These are phyloP conservation scores for Pythium rhizo-oryzae DNA, from an alignment of 352 stramenopile species.

Conservation along the genomic window DNA sequence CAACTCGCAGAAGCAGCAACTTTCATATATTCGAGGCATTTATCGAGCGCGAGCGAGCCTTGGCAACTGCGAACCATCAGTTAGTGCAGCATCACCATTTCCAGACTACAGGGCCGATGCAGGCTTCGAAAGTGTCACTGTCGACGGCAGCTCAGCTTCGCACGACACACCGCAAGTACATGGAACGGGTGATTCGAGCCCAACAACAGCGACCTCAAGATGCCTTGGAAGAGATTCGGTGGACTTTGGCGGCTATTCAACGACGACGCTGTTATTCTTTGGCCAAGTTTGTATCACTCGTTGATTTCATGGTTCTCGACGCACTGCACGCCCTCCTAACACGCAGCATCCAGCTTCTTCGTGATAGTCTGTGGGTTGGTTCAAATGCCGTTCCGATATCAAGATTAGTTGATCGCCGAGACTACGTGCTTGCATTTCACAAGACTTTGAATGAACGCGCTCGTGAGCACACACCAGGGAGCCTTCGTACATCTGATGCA, in stretches of 20 bases:
- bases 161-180: constrained; percentile 24
- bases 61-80: constrained; percentile 53
- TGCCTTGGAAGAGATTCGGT: constrained; percentile 56
- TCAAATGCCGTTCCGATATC: constrained; percentile 44
- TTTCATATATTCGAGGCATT: constrained; percentile 60
- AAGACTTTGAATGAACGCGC: constrained; percentile 12
- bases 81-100: constrained; percentile 61
- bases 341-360: constrained; percentile 48
- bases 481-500: background rate
- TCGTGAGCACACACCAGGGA: background rate
- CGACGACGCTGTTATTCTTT: constrained; percentile 60
- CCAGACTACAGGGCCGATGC: constrained; percentile 12
- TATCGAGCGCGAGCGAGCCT: constrained; percentile 46
- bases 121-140: constrained; percentile 17
- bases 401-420: constrained; percentile 33
- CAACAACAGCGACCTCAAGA: constrained; percentile 29
- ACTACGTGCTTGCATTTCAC: constrained; percentile 42
- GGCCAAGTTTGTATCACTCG: constrained; percentile 50
- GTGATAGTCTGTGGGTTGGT: constrained; percentile 42
- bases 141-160: constrained; percentile 29
- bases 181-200: constrained; percentile 26
- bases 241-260: constrained; percentile 71
- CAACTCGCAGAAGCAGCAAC: constrained; percentile 63
- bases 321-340: constrained; percentile 37
- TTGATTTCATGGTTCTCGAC: constrained; percentile 68